phyloP scores from a whole-genome alignment of 179 eudicot species.

The Dionaea muscipula region DNA sequence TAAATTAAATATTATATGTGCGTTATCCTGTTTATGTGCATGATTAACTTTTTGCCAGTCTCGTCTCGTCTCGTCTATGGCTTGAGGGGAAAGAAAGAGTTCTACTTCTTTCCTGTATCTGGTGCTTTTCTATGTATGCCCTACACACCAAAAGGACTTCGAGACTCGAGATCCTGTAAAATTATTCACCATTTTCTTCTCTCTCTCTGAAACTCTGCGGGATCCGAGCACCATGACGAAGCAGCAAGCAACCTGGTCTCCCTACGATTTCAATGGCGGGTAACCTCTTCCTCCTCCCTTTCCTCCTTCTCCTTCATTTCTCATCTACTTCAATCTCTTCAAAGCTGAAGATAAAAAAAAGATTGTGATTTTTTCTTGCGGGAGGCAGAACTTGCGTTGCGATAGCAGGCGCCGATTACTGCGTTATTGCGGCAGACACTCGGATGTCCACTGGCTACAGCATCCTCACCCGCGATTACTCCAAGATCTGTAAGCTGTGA shows the following conservation, averaged over 20 bases:
- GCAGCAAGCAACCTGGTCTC: conserved; percentile 69
- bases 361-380: not conserved
- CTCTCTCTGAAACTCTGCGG: no score
- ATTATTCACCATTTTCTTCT: no score
- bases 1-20: no score
- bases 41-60: no score
- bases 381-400: conserved; percentile 71
- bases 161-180: no score
- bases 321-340: not conserved
- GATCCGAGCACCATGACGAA: conserved; percentile 36
- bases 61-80: no score
- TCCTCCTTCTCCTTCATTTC: conserved; percentile 4
- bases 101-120: no score
- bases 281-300: conserved; percentile 13
- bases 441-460: conserved; percentile 94
- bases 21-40: no score
- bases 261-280: conserved; percentile 98
- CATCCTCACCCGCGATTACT: conserved; percentile 90
- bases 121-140: no score
- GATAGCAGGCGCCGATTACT: conserved; percentile 81
- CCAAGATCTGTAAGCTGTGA: conserved; percentile 77
- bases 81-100: no score
- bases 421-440: conserved; percentile 90
- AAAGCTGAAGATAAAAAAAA: not conserved
- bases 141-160: no score